Base-by-base conservation (phyloP, 257 asterid genomes). In the Solanum ossicruentum region DNA sequence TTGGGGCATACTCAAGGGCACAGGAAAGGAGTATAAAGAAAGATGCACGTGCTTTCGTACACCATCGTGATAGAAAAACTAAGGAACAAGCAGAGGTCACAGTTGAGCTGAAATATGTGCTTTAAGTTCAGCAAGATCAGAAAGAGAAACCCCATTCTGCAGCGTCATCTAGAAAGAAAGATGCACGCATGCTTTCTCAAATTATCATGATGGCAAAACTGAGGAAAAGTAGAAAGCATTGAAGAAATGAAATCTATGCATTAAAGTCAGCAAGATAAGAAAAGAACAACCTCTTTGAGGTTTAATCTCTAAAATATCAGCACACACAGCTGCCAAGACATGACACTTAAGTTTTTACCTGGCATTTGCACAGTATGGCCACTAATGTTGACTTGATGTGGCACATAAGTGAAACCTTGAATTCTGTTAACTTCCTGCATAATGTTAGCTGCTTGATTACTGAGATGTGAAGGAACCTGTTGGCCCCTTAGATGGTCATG, bases 281-380 rank as follows among this genome's bases (percentile, higher is more conserved):
- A 43, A 43, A 20, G 55, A 41, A 55, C 5, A 71, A 71, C 20
- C 20, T 20, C 16, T 70, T 41, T 71, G 21, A 41, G 56, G 26
- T 43, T n/a, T 71, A 71, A 11, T 71, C 56, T 10, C 17, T 43
- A 71, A 43, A 43, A 43, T 43, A 20, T 71, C 55, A 71, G 1
- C 55, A 43, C 18, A 41, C 10, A 71, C 36, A 47, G 26, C 73
- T 32, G 51, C 79, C 20, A 41, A 57, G 12, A 78, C 16, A 12
- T 28, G 47, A 47, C 51, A 26, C 47, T 54, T 17, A 36, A 32
- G 23, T 15, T 51, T 84, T 84, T 90, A 95, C 98, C 97, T 87
- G 93, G 92, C 85, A 91, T 81, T n/a, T 92, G 92, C 86, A 90
- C 88, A 71, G 94, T 95, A 69, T 52, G 86, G 73, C 89, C 86